Percentiles rank a stretch among this genome's conserved stretches.
Evolutionary conservation across 768 basidiomycete genomes (phyloP).

Genomic region (Wakefieldia striispora): DNA sequence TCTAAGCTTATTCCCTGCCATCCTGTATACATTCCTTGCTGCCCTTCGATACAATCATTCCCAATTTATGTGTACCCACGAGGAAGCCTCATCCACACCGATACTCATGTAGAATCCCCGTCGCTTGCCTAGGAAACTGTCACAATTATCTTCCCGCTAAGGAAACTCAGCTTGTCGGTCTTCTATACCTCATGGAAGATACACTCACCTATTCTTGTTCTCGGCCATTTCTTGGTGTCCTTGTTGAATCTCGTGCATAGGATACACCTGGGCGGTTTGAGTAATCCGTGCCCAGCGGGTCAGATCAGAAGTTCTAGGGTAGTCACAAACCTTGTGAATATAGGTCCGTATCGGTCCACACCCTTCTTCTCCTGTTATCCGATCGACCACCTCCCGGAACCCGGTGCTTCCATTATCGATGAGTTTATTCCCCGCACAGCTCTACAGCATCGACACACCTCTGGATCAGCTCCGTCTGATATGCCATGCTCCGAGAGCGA

Average conservation of each 20-base stretch:
- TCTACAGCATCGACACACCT: conserved; percentile 36
- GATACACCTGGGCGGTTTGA: conserved; percentile 55
- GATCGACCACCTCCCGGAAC: conserved; percentile 55
- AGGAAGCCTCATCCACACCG: too few relatives aligned
- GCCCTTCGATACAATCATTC: too few relatives aligned
- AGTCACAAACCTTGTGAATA: conserved; percentile 65
- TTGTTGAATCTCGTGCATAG: conserved; percentile 74
- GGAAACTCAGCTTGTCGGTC: neutral
- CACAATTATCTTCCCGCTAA: conserved; percentile 34
- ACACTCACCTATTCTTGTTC: conserved; percentile 52
- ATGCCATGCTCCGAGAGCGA: conserved; percentile 67
- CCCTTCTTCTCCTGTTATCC: conserved; percentile 58
- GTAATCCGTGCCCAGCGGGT: conserved; percentile 12
- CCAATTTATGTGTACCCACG: too few relatives aligned
- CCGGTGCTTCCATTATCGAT: conserved; percentile 27
- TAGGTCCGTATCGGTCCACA: conserved; percentile 65
- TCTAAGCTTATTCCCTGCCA: too few relatives aligned
- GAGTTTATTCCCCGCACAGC: neutral
- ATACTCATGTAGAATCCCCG: conserved; percentile 15
- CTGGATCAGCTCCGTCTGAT: conserved; percentile 70
- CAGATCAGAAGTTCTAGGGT: conserved; percentile 10
- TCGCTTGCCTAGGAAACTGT: conserved; percentile 20
- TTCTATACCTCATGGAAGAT: conserved; percentile 1
- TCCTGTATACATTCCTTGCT: too few relatives aligned
- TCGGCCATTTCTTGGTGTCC: conserved; percentile 86